These are phyloP conservation scores for Astrocystis sublimbata DNA, from an alignment of 495 filamentous ascomycete species.

Conservation along the genomic window DNA sequence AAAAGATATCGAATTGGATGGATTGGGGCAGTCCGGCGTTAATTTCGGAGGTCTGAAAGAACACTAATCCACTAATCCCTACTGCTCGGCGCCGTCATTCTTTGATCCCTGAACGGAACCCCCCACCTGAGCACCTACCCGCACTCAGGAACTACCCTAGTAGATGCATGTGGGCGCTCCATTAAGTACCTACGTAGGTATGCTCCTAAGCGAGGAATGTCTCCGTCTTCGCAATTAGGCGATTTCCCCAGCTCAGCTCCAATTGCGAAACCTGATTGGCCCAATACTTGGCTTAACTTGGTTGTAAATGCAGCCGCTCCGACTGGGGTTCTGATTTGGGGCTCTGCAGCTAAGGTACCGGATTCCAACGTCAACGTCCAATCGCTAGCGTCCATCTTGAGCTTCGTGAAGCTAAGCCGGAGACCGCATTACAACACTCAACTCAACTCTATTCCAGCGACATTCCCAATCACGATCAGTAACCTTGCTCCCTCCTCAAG, in stretches of 20 bases:
- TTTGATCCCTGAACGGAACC: no score
- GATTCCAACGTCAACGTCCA: not conserved
- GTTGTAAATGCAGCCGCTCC: conserved; percentile 7
- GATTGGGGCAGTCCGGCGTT: conserved; percentile 9
- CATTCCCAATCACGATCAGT: conserved; percentile 2
- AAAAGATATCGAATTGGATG: conserved; percentile 10
- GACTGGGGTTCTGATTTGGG: conserved; percentile 4
- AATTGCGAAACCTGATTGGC: conserved; percentile 1
- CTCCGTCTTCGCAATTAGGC: not conserved
- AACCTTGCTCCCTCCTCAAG: conserved; percentile 10
- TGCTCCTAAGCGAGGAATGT: not conserved
- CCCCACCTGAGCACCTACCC: no score
- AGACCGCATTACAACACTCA: no score
- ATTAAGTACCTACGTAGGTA: not conserved
- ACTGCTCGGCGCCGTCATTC: not conserved
- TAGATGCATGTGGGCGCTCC: no score
- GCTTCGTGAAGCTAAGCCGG: not conserved
- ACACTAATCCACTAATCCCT: not conserved
- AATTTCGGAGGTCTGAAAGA: conserved; percentile 10
- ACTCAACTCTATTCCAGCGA: conserved; percentile 11
- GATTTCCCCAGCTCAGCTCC: not conserved
- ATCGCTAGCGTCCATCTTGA: not conserved
- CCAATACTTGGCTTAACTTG: not conserved
- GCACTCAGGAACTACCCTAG: no score
- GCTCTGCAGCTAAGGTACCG: no score